A percentile compares a stretch with the other conserved stretches of the same genome.
Evolutionary conservation across 306 rosid species (phyloP).

Genomic region (Astragalus membranaceus): DNA sequence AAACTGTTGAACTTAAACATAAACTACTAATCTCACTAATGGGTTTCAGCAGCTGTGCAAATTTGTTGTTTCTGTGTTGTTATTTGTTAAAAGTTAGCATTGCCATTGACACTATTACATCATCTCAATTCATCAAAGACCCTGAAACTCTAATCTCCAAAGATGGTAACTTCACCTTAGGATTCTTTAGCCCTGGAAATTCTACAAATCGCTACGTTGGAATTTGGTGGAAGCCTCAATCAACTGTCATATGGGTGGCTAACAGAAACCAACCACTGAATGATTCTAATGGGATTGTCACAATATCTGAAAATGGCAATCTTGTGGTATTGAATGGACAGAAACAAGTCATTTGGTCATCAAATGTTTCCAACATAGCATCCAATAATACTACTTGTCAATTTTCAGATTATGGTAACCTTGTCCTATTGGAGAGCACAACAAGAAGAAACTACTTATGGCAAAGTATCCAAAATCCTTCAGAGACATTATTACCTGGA

Average conservation of each 20-base stretch:
- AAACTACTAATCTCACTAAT: neutral
- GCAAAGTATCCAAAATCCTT: conserved; percentile 35
- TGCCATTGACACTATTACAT: neutral
- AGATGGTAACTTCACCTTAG: conserved; percentile 22
- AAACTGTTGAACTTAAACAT: too few relatives aligned
- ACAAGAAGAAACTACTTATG: conserved; percentile 11
- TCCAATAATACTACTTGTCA: conserved; percentile 3
- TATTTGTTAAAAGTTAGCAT: neutral
- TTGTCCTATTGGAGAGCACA: conserved; percentile 13
- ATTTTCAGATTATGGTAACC: conserved; percentile 34
- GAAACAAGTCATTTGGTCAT: conserved; percentile 26
- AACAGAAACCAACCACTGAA: conserved; percentile 20
- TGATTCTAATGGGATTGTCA: conserved; percentile 11
- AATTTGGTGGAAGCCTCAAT: conserved; percentile 1
- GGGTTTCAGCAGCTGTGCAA: neutral
- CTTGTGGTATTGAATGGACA: conserved; percentile 20
- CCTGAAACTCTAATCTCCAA: conserved; percentile 9
- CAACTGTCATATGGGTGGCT: conserved; percentile 20
- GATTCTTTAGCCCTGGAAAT: neutral
- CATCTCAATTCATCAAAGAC: conserved; percentile 12
- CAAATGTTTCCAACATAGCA: conserved; percentile 13
- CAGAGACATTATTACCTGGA: neutral
- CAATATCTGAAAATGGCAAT: conserved; percentile 21
- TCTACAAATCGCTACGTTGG: conserved; percentile 3
- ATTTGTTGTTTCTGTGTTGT: neutral